phyloP scores from a whole-genome alignment of 805 yeast species.

The Blastobotrys americana region DNA sequence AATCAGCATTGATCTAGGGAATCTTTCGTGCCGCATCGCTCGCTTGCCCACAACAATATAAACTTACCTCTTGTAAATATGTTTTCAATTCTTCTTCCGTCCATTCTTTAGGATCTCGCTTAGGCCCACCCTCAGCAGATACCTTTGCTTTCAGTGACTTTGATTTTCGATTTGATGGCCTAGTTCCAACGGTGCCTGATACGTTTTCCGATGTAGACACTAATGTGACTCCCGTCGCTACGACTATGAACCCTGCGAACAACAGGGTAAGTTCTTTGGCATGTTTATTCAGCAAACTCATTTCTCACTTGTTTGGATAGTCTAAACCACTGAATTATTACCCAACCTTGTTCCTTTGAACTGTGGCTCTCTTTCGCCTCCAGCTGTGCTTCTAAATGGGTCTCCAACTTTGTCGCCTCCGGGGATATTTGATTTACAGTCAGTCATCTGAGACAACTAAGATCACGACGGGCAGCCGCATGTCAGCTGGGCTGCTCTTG shows the following conservation, averaged over 20 bases:
- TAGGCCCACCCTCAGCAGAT: constrained; percentile 9
- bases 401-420: background rate
- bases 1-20: no score
- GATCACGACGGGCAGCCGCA: background rate
- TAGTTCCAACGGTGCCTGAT: background rate
- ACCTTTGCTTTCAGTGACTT: constrained; percentile 2
- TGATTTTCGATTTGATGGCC: constrained; percentile 5
- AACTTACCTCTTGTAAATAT: constrained; percentile 19
- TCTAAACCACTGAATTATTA: background rate
- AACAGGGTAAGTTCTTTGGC: constrained; percentile 19
- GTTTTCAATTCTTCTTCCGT: constrained; percentile 14
- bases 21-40: no score
- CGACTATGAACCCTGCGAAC: constrained; percentile 24
- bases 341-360: background rate
- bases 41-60: background rate
- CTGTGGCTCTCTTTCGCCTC: background rate
- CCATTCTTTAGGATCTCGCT: constrained; percentile 17
- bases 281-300: constrained; percentile 3
- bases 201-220: constrained; percentile 5
- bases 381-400: constrained; percentile 1
- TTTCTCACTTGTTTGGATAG: background rate
- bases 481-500: no score
- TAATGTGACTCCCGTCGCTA: constrained; percentile 19
- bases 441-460: background rate
- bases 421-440: background rate